Percentiles rank a stretch among this genome's conserved stretches.
phyloP scores from a whole-genome alignment of 768 basidiomycete species.

The Pisolithus marmoratus region DNA sequence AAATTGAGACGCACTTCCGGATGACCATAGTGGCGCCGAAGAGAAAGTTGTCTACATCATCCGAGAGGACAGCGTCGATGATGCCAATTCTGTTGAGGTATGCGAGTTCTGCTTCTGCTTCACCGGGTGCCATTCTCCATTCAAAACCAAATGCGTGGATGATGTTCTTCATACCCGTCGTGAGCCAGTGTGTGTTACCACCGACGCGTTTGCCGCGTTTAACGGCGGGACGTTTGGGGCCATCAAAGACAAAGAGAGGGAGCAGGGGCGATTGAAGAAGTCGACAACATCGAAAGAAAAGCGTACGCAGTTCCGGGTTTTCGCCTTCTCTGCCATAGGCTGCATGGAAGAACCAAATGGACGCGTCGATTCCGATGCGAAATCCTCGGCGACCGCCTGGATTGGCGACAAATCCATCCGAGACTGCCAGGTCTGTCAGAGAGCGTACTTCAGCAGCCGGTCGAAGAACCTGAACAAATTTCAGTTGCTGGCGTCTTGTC shows the following conservation, averaged over 20 bases:
- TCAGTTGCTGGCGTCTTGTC: constrained; percentile 10
- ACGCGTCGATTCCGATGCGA: constrained; percentile 83
- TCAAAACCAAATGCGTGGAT: constrained; percentile 79
- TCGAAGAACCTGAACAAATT: constrained; percentile 47
- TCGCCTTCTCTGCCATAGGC: constrained; percentile 74
- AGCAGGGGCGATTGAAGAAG: constrained; percentile 75
- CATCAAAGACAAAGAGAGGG: constrained; percentile 91
- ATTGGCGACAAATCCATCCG: constrained; percentile 70
- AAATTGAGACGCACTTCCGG: constrained; percentile 55
- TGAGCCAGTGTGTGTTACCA: constrained; percentile 56
- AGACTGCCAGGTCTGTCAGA: constrained; percentile 67
- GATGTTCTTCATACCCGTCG: constrained; percentile 71
- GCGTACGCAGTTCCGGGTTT: constrained; percentile 78
- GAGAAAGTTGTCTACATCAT: constrained; percentile 90
- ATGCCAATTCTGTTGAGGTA: constrained; percentile 75
- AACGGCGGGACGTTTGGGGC: constrained; percentile 72
- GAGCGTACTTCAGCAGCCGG: constrained; percentile 71
- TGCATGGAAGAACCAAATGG: constrained; percentile 72
- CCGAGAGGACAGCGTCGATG: constrained; percentile 86
- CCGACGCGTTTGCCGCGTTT: constrained; percentile 76
- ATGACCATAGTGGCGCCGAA: constrained; percentile 84
- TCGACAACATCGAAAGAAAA: constrained; percentile 80
- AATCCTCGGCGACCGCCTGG: constrained; percentile 61
- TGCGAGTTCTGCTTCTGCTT: constrained; percentile 92
- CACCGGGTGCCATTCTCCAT: constrained; percentile 81